Base-by-base conservation (phyloP, 169 alveolate genomes). In the Plasmodium gonderi region DNA sequence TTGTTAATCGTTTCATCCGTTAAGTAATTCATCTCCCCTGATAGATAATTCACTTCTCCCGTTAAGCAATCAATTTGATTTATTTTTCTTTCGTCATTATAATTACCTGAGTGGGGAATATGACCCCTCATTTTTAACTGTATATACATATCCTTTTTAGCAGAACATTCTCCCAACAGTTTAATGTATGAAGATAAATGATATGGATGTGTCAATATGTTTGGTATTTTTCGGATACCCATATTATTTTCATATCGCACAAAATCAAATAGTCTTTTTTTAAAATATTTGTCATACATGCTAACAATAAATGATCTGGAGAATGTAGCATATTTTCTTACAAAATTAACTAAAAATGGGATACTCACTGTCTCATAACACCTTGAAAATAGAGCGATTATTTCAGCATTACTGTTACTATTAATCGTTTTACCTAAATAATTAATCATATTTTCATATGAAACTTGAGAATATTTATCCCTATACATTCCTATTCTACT, bases 281-380 rank as follows among this genome's bases (percentile, higher is more conserved):
- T 80, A 26, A 93, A 90, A 54, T 94, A 94, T 75, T 79, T 91
- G 72, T 94, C 95, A 85, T 94, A 91, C 85, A 94, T 75, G 64
- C 80, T 94, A n/a, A 96, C 95, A 75, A 95, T 90, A 94, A 94
- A 95, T 29, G 95, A 89, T 60, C 97, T 80, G 49, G 97, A 95
- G 51, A 95, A 95, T 12, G 96, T 95, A 40, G 96, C 97, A 80
- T 89, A 95, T 45, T 92, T 89, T 51, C 97, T 76, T 42, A 95
- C 97, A 80, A 94, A 95, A 94, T 95, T 96, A n/a, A 95, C 96
- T 96, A 95, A 83, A 51, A 95, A 95, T 36, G 97, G 97, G 36
- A 95, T 91, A 77, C 97, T 95, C 29, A 95, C 83, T 33, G 96
- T 95, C 91, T 95, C 96, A 90, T 95, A 94, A 72, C 96, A 69